A percentile compares a stretch with the other conserved stretches of the same genome.
Evolutionary conservation across 139 green algal species (phyloP).

Genomic region (Coccomyxa sp.): DNA sequence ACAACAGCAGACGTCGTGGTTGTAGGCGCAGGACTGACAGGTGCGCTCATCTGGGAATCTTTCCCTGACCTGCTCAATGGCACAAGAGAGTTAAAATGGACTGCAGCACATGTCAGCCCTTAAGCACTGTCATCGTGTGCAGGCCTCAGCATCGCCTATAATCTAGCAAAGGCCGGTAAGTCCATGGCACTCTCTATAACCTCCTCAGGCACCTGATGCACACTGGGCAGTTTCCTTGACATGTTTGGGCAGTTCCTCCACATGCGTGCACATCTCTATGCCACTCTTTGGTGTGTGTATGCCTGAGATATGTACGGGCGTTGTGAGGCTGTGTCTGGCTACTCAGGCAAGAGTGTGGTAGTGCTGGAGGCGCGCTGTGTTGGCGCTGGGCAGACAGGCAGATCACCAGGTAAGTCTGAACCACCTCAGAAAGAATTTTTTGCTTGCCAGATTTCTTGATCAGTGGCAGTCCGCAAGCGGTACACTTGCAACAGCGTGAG

Average conservation of each 20-base stretch:
- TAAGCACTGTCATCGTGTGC: no score
- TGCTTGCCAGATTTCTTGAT: no score
- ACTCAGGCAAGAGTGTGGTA: slow-evolving; percentile 56
- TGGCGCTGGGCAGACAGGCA: slow-evolving; percentile 57
- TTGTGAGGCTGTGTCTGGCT: neutral
- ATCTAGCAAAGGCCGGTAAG: slow-evolving; percentile 44
- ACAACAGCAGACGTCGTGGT: slow-evolving; percentile 44
- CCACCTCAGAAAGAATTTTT: no score
- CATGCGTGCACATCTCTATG: no score
- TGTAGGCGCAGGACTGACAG: slow-evolving; percentile 63
- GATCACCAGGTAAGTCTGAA: slow-evolving; percentile 19
- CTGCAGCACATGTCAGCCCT: no score
- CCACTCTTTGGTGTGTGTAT: no score
- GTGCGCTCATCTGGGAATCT: no score
- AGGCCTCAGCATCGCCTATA: slow-evolving; percentile 55
- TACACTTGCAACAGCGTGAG: no score
- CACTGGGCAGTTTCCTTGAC: neutral
- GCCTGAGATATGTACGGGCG: no score
- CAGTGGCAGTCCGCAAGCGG: no score
- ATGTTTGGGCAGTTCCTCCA: neutral
- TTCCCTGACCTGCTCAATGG: no score
- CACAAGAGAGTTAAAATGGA: no score
- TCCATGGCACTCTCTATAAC: neutral
- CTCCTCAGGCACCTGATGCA: neutral
- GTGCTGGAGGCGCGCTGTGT: slow-evolving; percentile 50